These are phyloP conservation scores for Oryza officinalis DNA, from an alignment of 176 grass and related monocot species.

Conservation along the genomic window DNA sequence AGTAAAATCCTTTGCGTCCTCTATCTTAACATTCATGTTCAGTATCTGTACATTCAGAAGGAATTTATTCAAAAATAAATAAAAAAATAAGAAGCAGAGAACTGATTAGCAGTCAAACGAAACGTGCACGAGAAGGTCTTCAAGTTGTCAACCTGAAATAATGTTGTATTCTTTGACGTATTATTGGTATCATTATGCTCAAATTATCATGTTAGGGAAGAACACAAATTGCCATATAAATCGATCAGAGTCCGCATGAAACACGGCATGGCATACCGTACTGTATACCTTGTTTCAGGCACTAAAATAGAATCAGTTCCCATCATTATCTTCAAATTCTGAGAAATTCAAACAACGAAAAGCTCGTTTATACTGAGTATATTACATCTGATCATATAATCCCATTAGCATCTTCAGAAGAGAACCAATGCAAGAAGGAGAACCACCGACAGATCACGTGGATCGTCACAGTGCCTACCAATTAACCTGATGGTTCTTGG, in stretches of 20 bases:
- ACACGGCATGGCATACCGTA: not conserved
- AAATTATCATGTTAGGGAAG: not conserved
- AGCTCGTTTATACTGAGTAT: constrained; percentile 46
- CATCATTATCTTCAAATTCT: constrained; percentile 21
- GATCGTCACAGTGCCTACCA: constrained; percentile 22
- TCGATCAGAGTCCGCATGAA: not conserved
- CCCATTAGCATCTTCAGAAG: constrained; percentile 43
- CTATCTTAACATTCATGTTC: constrained; percentile 8
- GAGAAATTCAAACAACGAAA: constrained; percentile 31
- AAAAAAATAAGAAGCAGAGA: not conserved
- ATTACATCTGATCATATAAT: constrained; percentile 45
- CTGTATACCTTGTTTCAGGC: not conserved
- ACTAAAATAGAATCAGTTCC: not conserved
- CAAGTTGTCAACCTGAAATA: constrained; percentile 3
- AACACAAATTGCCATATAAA: not conserved
- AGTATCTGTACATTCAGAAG: not conserved
- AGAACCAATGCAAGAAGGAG: constrained; percentile 36
- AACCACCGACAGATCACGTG: constrained; percentile 24
- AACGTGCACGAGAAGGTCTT: not conserved
- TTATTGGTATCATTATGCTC: not conserved
- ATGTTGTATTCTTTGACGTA: constrained; percentile 36
- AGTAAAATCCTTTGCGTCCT: constrained; percentile 21
- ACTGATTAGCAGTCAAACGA: not conserved
- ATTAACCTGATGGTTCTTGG: constrained; percentile 37
- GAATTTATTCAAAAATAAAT: not conserved